Evolutionary conservation across 2,329 filamentous ascomycete species (phyloP), one percentile per base, ranked within the genome.

Genomic region (Arachnopeziza araneosa): DNA sequence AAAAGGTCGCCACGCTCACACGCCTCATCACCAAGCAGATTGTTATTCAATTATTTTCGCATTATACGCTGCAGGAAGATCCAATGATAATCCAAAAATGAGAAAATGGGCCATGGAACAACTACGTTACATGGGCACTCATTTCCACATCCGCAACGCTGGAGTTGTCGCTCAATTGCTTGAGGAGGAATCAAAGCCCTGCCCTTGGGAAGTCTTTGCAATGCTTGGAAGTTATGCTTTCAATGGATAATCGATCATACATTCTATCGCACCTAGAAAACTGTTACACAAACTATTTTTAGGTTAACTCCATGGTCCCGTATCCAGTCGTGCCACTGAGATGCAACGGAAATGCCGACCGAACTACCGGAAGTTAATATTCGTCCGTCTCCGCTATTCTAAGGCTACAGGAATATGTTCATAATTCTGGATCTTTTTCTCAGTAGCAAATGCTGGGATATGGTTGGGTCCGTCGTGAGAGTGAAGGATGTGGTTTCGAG

Each of bases 181-280:
- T 5, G 56, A 62, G 19, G 17, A 24, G 7, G 50, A 22, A 26
- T 54, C 6, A 9, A 49, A 64, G n/a, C 7, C 24, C 6, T 26
- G 52, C 48, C 50, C 60, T 21, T 63, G 56, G 58, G 55, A 49
- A 30, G 26, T 65, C 2, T 65, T 65, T 52, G 44, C 57, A 7
- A 52, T 62, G 57, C 59, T 65, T 49, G 64, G 63, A 17, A 59
- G 63, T 49, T 63, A 65, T 52, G 60, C 63, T 2, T 64, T 63
- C 17, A 44, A 44, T 44, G 36, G 36, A 19, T 44, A 14, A 19
- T 44, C 17, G 26, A 30, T 30, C 4, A 30, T 30, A 9, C 9
- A 30, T 30, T 30, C 9, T 9, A 30, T 30, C 26, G 4, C 26
- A 30, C 9, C 26, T 30, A 9, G 26, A 30, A 9, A 9, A 30